Evolutionary conservation across 192 early-diverging fungal genomes (phyloP), one percentile per base, ranked within the genome.

Genomic region (Entomortierella chlamydospora): DNA sequence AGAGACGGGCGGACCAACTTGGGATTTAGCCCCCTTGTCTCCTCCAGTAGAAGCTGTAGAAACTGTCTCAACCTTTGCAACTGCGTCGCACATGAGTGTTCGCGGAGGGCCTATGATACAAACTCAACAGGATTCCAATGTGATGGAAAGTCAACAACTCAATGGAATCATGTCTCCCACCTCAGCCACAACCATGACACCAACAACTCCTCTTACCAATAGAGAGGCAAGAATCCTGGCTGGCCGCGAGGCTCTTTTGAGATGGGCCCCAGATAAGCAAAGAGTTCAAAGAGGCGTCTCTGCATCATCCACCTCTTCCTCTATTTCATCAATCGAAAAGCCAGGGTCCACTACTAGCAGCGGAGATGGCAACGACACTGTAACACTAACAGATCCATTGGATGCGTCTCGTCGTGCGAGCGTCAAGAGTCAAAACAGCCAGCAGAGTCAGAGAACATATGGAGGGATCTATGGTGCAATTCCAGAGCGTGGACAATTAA

Each of bases 1-100:
- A 23, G 30, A 15, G 51, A 59, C 12, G 26, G 53, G 15, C 22
- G 25, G 4, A 33, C 11, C 23, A 57, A 17, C 18, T 45, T 30
- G 26, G 30, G 0, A n/a, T n/a, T n/a, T n/a, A n/a, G n/a, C n/a
- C n/a, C n/a, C n/a, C n/a, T n/a, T n/a, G n/a, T n/a, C n/a, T n/a
- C n/a, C n/a, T n/a, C n/a, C n/a, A n/a, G n/a, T n/a, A n/a, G 68
- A 61, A 30, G 76, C 70, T n/a, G 66, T 66, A 33, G 76, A 70
- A 28, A 70, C 60, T 29, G 31, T 41, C 4, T 30, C 41, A 1
- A 42, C 60, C 10, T 66, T 52, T 11, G 25, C 61, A 31, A 20
- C 42, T 1, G 39, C 56, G 15, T 68, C 73, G 23, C 67, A 37
- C 13, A 59, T 64, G 61, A 64, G 43, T 63, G 9, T 25, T 29